Evolutionary conservation across 768 basidiomycete species (phyloP), one percentile per base, ranked within the genome.

Genomic region (Rhizopogon roseolus): DNA sequence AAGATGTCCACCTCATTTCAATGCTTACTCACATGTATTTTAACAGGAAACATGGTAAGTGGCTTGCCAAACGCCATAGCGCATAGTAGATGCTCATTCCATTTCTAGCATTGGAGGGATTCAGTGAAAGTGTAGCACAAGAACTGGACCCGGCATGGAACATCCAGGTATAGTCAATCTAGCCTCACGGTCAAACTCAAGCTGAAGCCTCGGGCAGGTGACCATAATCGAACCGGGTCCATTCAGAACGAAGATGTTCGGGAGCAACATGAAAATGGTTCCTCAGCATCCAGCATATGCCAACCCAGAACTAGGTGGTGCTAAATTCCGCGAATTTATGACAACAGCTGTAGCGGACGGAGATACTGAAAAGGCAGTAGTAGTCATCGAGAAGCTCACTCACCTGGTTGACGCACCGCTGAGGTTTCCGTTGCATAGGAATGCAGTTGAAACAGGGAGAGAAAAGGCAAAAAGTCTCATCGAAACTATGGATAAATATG

Each of bases 111-210:
- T 22, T 69, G 13, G 70, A 70, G 49, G 70, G 58, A 3, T 49
- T 69, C 19, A 68, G 59, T 1, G 61, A 69, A 51, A 37, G 58
- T 17, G 54, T 70, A 16, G 57, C 49, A 2, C 19, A 42, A 16
- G 66, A 71, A 17, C 48, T 67, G 14, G 57, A 66, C 40, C 69
- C 65, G 1, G 53, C 46, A 10, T 68, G 67, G 66, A 66, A 65
- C 50, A 66, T 68, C 57, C 64, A 68, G 54, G 66, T 62, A 13
- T 36, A 22, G 52, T 34, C 38, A 16, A n/a, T 29, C 28, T 28
- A 7, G 28, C 17, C 16, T 29, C 4, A 17, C 25, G 13, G 11
- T n/a, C 19, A 3, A 22, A 43, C 14, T 29, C 32, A 3, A 5
- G n/a, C 41, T 52, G 6, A 53, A 2, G 44, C 10, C 25, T 16